Conservation (phyloP, 1,284 basidiomycete species). For the Cutaneotrichosporon dermatis region DNA sequence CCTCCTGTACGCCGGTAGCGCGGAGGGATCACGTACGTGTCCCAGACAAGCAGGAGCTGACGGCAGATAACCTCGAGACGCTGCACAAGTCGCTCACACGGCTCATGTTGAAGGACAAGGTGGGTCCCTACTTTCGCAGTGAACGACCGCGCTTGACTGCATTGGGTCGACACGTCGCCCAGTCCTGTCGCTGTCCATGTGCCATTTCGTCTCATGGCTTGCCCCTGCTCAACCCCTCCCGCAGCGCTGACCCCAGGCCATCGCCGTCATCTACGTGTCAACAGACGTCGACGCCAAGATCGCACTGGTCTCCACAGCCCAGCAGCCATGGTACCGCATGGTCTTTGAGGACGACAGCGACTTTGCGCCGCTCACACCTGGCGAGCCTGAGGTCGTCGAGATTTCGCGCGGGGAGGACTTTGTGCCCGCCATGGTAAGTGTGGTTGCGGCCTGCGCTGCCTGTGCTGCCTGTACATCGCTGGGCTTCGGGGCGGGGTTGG, state of each 20-base stretch:
- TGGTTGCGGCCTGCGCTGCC: too few species aligned
- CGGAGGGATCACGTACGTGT: conserved; percentile 36
- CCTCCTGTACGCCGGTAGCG: conserved; percentile 46
- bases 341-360: conserved; percentile 48
- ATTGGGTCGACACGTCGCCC: too few species aligned
- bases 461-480: too few species aligned
- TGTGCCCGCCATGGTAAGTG: conserved; percentile 44
- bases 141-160: too few species aligned
- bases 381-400: conserved; percentile 39
- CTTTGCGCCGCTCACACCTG: conserved; percentile 42
- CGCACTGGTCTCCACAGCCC: conserved; percentile 27
- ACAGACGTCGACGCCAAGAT: conserved; percentile 39
- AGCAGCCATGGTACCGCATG: conserved; percentile 47
- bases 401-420: conserved; percentile 48
- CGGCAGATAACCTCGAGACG: conserved; percentile 12
- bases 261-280: conserved; percentile 45
- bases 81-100: conserved; percentile 9
- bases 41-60: conserved; percentile 5
- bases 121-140: neutral
- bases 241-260: conserved; percentile 24
- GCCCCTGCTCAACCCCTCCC: too few species aligned
- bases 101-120: conserved; percentile 14
- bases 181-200: too few species aligned
- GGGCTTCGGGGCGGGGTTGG: too few species aligned
- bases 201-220: too few species aligned